Percentiles rank a stretch among this genome's conserved stretches.
These are phyloP conservation scores for Naganishia vishniacii DNA, from an alignment of 768 basidiomycete species.

Conservation along the genomic window DNA sequence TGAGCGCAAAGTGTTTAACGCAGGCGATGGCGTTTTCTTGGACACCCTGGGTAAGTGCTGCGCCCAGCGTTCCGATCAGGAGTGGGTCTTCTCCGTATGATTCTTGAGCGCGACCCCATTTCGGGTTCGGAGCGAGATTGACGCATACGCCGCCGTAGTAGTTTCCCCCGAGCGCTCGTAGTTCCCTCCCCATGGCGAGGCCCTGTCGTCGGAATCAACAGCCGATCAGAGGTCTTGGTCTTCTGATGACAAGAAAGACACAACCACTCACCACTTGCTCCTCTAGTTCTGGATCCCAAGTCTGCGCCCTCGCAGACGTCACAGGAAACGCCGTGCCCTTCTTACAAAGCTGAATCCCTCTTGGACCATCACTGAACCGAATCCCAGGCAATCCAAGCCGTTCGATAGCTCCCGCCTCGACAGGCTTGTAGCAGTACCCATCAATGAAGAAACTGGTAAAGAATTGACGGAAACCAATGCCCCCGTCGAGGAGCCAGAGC, in stretches of 20 bases:
- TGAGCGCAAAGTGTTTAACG: constrained; percentile 23
- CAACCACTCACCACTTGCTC: constrained; percentile 1
- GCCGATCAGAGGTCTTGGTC: not conserved
- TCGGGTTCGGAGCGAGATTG: constrained; percentile 12
- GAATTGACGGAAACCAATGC: not conserved
- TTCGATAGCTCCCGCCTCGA: not conserved
- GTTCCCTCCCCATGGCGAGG: constrained; percentile 10
- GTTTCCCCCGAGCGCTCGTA: constrained; percentile 8
- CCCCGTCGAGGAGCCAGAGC: constrained; percentile 16
- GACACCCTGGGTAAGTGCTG: constrained; percentile 11
- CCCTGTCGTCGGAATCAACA: not conserved
- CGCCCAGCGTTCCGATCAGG: constrained; percentile 7
- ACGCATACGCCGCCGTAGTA: constrained; percentile 16
- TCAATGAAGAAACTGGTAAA: not conserved
- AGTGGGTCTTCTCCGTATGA: constrained; percentile 17
- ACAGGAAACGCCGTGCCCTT: constrained; percentile 9
- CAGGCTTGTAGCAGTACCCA: not conserved
- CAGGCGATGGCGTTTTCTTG: constrained; percentile 13
- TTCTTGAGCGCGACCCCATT: constrained; percentile 15
- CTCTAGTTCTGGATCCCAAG: not conserved
- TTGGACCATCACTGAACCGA: constrained; percentile 5
- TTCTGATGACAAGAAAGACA: no score
- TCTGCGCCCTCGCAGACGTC: not conserved
- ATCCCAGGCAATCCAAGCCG: constrained; percentile 11
- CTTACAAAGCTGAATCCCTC: not conserved